Evolutionary conservation across 257 asterid genomes (phyloP).

Genomic region (Prunella vulgaris): DNA sequence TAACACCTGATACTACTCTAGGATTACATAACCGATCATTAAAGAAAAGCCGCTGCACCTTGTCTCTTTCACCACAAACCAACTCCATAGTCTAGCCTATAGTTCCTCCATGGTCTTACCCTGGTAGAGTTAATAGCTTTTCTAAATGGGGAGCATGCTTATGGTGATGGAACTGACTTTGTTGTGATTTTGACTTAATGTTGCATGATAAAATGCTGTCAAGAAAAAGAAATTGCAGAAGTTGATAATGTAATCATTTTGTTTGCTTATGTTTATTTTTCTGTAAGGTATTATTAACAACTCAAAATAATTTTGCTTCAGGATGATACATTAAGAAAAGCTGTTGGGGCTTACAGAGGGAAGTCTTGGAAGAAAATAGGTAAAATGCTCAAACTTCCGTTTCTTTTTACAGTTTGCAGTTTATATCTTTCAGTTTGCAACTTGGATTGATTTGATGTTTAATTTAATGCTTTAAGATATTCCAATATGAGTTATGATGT

Average conservation of each 20-base stretch:
- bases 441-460: slow-evolving; percentile 14
- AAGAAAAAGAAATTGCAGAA: neutral
- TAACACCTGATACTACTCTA: no score
- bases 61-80: no score
- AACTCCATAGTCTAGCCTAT: no score
- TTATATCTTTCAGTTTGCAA: neutral
- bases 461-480: slow-evolving; percentile 13
- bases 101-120: no score
- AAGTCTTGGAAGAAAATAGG: slow-evolving; percentile 99
- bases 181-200: neutral
- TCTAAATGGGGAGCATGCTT: slow-evolving; percentile 2
- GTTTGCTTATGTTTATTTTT: neutral
- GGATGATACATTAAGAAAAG: slow-evolving; percentile 81
- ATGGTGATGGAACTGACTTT: slow-evolving; percentile 9
- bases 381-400: slow-evolving; percentile 24
- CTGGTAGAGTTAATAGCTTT: slow-evolving; percentile 76
- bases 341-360: slow-evolving; percentile 80
- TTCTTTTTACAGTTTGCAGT: slow-evolving; percentile 16
- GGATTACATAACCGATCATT: no score
- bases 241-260: neutral
- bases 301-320: slow-evolving; percentile 25
- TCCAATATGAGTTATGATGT: neutral
- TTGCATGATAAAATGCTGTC: slow-evolving; percentile 12
- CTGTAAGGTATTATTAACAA: neutral
- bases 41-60: no score